Base-by-base conservation (phyloP, 2,329 filamentous ascomycete species). In the Lecanicillium sp. region DNA sequence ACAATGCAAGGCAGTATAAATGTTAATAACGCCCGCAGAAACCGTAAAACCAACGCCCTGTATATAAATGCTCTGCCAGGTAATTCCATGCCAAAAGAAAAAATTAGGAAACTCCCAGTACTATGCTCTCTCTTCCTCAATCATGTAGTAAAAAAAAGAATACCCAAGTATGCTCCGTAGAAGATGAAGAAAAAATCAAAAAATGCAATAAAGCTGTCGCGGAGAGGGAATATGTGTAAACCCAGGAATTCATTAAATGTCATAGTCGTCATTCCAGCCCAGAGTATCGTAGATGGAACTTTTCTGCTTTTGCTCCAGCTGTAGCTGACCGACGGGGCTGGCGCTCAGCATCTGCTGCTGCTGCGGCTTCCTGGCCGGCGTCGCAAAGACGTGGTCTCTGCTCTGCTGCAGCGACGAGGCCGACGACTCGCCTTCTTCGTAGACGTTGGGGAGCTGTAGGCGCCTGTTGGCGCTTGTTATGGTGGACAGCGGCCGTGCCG, bases 201-300 rank as follows among this genome's bases (percentile, higher is more conserved):
- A n/a, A n/a, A n/a, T n/a, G n/a, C n/a, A n/a, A n/a, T n/a, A n/a
- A n/a, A n/a, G n/a, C n/a, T n/a, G n/a, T n/a, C 32, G 32, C 32
- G 7, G 17, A 35, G 8, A 30, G 17, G 7, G 32, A 5, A 6
- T n/a, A 5, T 8, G 14, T 35, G 14, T 35, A 35, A 35, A n/a
- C 32, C 32, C 32, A 35, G 14, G 19, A 20, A 62, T 67, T 46
- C 51, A 65, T 61, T 69, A 59, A 59, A 71, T 68, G 58, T 79
- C 73, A 58, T 71, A 65, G 52, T 80, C 75, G 51, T 79, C 71
- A 56, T 80, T 75, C 78, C 78, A 82, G 38, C 78, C 78, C 35
- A 81, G 60, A 54, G 65, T 66, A 55, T 77, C 68, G 55, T 76
- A 82, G 44, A 81, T 74, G 10, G 73, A 75, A 52, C 64, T 52